Conservation (phyloP, 2,329 filamentous ascomycete species). For the Tolypocladium capitatum region DNA sequence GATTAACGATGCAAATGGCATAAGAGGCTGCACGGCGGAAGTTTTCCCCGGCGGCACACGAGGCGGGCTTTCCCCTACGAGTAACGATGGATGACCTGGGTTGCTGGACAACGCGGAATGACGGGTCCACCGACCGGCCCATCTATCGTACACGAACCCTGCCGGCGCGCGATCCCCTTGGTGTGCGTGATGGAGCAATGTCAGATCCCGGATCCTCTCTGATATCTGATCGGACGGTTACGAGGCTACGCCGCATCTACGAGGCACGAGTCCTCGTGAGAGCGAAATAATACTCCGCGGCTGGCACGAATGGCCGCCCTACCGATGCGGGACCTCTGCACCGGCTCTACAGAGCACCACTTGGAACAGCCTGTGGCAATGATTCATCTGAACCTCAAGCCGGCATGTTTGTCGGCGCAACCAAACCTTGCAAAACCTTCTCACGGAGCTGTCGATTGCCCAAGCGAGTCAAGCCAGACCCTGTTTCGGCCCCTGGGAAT, state of each 20-base stretch:
- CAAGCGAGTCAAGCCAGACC: neutral
- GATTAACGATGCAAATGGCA: slow-evolving; percentile 14
- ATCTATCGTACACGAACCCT: neutral
- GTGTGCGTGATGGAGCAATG: neutral
- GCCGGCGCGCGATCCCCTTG: neutral
- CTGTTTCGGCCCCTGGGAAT: neutral
- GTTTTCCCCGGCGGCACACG: slow-evolving; percentile 15
- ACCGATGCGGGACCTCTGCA: neutral
- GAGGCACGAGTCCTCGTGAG: no score
- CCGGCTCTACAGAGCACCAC: neutral
- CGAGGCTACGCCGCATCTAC: neutral
- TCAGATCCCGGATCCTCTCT: neutral
- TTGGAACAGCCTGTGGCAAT: neutral
- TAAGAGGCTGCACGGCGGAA: slow-evolving; percentile 14
- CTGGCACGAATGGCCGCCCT: no score
- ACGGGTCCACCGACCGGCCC: neutral
- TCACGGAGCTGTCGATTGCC: neutral
- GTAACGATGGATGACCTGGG: neutral
- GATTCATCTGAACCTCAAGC: neutral
- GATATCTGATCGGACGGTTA: neutral
- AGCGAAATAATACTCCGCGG: no score
- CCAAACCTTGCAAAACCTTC: neutral
- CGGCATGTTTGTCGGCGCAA: neutral
- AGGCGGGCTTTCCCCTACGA: neutral
- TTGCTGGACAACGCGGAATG: neutral